phyloP scores from a whole-genome alignment of 1,284 basidiomycete genomes.

The Puccinia triticina region DNA sequence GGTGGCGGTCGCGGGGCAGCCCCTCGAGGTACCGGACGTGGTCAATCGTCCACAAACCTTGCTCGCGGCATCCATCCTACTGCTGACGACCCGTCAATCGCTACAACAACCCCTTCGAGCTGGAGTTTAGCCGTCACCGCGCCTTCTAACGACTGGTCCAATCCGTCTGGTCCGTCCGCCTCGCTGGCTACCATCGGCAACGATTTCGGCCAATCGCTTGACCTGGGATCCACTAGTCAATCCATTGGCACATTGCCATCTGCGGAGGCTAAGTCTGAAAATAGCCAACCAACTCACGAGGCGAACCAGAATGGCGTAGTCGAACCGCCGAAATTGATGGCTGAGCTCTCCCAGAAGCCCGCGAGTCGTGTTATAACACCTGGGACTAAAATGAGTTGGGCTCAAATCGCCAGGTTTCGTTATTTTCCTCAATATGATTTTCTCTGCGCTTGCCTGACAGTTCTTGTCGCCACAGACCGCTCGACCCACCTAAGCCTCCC shows the following conservation, averaged over 20 bases:
- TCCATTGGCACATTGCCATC: not conserved
- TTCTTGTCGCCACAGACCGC: slow-evolving; percentile 20
- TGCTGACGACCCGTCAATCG: slow-evolving; percentile 1
- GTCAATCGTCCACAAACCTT: slow-evolving; percentile 28
- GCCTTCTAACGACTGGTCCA: not conserved
- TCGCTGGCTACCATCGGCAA: slow-evolving; percentile 6
- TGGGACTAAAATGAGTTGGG: slow-evolving; percentile 51
- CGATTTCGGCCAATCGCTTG: not conserved
- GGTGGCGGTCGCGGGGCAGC: slow-evolving; percentile 46
- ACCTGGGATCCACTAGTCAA: not conserved
- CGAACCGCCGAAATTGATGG: not conserved
- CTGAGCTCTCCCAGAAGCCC: slow-evolving; percentile 36
- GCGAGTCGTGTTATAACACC: slow-evolving; percentile 47
- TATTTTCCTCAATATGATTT: not conserved
- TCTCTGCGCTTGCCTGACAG: not conserved
- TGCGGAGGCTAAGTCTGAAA: not conserved
- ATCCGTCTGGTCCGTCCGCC: slow-evolving; percentile 4
- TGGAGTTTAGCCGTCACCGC: slow-evolving; percentile 31
- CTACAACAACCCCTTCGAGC: slow-evolving; percentile 31
- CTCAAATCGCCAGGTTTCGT: slow-evolving; percentile 49
- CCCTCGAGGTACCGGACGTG: slow-evolving; percentile 45
- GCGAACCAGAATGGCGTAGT: slow-evolving; percentile 18
- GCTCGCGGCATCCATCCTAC: slow-evolving; percentile 9
- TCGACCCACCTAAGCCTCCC: slow-evolving; percentile 38
- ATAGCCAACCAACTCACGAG: slow-evolving; percentile 7